These are phyloP conservation scores for Mrakia hoshinonis DNA, from an alignment of 768 basidiomycete species.

Conservation along the genomic window DNA sequence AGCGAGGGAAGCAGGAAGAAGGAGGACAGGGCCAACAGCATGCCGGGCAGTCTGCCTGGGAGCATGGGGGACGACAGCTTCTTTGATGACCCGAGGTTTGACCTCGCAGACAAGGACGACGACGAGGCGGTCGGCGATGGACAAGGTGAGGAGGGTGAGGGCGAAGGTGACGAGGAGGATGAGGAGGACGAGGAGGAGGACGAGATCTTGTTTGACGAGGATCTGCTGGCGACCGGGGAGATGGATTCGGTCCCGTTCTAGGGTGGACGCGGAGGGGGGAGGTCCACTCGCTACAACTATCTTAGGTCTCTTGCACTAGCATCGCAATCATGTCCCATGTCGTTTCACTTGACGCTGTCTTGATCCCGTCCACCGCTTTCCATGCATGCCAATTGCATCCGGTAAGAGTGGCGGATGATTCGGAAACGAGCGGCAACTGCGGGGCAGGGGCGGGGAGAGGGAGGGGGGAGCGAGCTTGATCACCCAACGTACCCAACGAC, in stretches of 20 bases:
- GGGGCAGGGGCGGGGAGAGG: no score
- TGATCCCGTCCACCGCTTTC: no score
- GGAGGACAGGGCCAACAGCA: conserved; percentile 21
- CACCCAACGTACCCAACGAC: not conserved
- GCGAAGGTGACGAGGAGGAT: conserved; percentile 48
- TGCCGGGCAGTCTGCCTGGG: conserved; percentile 30
- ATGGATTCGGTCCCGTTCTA: conserved; percentile 47
- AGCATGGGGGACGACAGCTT: conserved; percentile 31
- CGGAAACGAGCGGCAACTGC: no score
- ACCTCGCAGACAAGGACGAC: conserved; percentile 29
- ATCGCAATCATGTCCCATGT: no score
- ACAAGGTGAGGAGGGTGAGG: conserved; percentile 31
- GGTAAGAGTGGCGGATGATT: no score
- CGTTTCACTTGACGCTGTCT: no score
- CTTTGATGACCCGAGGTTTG: conserved; percentile 39
- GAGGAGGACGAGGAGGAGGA: conserved; percentile 51
- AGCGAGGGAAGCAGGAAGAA: not conserved
- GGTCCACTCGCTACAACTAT: no score
- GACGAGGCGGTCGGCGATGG: conserved; percentile 22
- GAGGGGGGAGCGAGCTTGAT: no score
- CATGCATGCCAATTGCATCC: no score
- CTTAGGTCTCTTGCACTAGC: no score
- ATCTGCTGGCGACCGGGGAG: conserved; percentile 68
- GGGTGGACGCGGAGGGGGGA: no score
- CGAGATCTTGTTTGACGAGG: conserved; percentile 63